phyloP scores from a whole-genome alignment of 441 rosid genomes.

The Syzygium syzygioides region DNA sequence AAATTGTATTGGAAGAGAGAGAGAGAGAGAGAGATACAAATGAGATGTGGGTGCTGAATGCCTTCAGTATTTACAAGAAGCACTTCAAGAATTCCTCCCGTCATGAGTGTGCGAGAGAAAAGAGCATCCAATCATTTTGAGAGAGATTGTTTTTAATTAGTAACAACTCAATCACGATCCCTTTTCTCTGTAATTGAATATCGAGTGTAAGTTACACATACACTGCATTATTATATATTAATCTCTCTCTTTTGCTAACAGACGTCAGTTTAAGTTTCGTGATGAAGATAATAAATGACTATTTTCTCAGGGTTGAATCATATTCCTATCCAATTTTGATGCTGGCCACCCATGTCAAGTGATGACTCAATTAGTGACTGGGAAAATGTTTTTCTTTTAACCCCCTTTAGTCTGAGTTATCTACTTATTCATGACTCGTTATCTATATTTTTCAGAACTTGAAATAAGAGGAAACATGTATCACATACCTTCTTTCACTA shows the following conservation, averaged over 20 bases:
- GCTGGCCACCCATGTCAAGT: background rate
- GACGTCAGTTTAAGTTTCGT: background rate
- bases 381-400: background rate
- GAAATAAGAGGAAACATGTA: background rate
- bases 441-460: background rate
- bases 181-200: background rate
- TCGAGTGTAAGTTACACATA: background rate
- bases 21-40: constrained; percentile 30
- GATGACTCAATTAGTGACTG: background rate
- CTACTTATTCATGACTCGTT: background rate
- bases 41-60: constrained; percentile 55
- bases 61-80: constrained; percentile 74
- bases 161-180: background rate
- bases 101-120: constrained; percentile 22
- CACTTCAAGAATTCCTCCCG: constrained; percentile 61
- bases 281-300: background rate
- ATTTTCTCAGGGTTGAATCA: background rate
- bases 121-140: background rate
- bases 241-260: background rate
- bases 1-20: background rate
- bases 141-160: background rate
- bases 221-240: background rate
- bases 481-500: background rate
- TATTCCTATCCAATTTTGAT: background rate
- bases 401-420: background rate